These are phyloP conservation scores for Micromonas commoda DNA, from an alignment of 139 green algal genomes.

Conservation along the genomic window DNA sequence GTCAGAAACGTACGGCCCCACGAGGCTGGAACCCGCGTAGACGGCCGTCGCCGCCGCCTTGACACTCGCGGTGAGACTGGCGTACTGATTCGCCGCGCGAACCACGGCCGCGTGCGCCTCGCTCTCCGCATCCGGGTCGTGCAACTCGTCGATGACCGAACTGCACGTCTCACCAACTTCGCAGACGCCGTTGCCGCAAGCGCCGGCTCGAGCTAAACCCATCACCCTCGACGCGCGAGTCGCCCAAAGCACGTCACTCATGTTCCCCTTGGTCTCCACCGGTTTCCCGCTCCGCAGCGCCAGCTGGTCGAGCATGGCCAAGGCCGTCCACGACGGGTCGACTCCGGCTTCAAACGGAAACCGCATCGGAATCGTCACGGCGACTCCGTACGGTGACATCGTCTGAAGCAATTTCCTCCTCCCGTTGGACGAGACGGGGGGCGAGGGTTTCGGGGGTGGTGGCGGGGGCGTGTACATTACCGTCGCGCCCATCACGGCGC, in stretches of 20 bases:
- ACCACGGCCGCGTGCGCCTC: background rate
- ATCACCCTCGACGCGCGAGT: background rate
- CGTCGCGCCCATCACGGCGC: background rate
- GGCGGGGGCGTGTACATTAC: background rate
- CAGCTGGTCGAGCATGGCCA: background rate
- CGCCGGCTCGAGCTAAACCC: background rate
- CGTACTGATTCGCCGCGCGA: background rate
- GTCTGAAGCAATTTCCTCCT: background rate
- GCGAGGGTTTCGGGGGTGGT: background rate
- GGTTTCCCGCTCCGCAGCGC: background rate
- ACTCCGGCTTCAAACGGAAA: background rate
- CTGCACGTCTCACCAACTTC: background rate
- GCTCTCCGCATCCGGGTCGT: background rate
- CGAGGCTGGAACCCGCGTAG: background rate
- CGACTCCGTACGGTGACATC: background rate
- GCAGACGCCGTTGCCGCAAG: slow-evolving; percentile 3
- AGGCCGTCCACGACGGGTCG: background rate
- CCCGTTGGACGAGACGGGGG: no score
- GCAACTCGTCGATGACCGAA: background rate
- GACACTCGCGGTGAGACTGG: background rate
- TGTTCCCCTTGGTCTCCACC: background rate
- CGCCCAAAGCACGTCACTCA: background rate
- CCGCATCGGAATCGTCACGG: background rate
- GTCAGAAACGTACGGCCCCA: background rate
- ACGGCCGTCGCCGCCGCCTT: background rate